A percentile compares a stretch with the other conserved stretches of the same genome.
These are phyloP conservation scores for Arachis hypogaea DNA, from an alignment of 306 rosid species.

Conservation along the genomic window DNA sequence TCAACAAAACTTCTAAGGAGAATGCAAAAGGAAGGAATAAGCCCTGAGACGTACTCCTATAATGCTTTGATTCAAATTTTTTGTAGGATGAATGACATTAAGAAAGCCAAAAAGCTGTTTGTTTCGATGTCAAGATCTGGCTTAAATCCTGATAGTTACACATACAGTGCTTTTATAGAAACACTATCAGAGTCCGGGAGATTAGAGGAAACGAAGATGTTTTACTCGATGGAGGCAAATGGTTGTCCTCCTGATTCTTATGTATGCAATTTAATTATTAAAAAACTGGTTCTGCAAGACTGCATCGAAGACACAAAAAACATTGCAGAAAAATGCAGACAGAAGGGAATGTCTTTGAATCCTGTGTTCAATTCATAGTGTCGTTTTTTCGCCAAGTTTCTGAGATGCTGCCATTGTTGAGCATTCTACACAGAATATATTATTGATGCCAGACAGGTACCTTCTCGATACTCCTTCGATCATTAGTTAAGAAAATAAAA, in stretches of 20 bases:
- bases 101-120: conserved; percentile 65
- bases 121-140: conserved; percentile 62
- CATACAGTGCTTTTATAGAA: conserved; percentile 66
- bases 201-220: conserved; percentile 67
- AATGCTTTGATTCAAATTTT: conserved; percentile 67
- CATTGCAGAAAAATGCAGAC: conserved; percentile 52
- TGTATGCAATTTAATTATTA: conserved; percentile 56
- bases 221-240: conserved; percentile 66
- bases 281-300: conserved; percentile 46
- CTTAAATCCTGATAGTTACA: conserved; percentile 65
- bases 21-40: conserved; percentile 73
- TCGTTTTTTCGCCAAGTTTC: neutral
- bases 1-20: conserved; percentile 58
- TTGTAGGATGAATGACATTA: conserved; percentile 61
- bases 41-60: conserved; percentile 68
- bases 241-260: conserved; percentile 68
- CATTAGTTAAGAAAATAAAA: neutral
- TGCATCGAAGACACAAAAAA: conserved; percentile 54
- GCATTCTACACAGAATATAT: conserved; percentile 25
- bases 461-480: neutral
- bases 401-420: conserved; percentile 31
- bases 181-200: conserved; percentile 62
- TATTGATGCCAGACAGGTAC: conserved; percentile 31
- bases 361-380: conserved; percentile 40
- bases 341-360: conserved; percentile 46